Percentiles rank a stretch among this genome's conserved stretches.
Evolutionary conservation across 305 asterid genomes (phyloP).

Genomic region (Solanum aculeatissimum): DNA sequence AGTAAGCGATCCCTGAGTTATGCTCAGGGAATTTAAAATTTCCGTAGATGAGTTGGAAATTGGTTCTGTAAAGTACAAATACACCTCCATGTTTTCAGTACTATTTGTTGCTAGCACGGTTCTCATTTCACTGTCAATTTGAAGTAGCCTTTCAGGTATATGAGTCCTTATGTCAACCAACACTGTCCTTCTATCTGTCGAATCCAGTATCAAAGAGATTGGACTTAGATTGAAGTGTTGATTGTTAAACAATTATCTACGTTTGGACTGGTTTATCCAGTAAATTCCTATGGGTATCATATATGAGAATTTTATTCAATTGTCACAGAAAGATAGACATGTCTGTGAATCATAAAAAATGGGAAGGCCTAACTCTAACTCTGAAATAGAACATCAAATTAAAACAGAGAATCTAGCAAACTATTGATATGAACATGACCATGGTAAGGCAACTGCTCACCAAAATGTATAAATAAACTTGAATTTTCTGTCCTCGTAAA

Average conservation of each 20-base stretch:
- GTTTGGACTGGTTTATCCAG: background rate
- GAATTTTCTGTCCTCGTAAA: slow-evolving; percentile 20
- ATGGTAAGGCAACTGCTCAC: slow-evolving; percentile 27
- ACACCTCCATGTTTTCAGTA: slow-evolving; percentile 48
- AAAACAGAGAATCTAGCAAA: background rate
- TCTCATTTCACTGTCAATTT: slow-evolving; percentile 48
- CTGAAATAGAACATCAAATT: background rate
- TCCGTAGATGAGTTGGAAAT: slow-evolving; percentile 69
- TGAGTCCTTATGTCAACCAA: slow-evolving; percentile 62
- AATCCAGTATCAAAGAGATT: slow-evolving; percentile 13
- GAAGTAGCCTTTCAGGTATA: slow-evolving; percentile 65
- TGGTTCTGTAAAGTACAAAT: slow-evolving; percentile 72
- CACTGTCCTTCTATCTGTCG: slow-evolving; percentile 69
- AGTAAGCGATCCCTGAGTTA: slow-evolving; percentile 54
- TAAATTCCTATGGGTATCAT: background rate
- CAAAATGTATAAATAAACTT: slow-evolving; percentile 55
- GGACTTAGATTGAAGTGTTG: background rate
- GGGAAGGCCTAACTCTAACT: background rate
- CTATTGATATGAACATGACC: background rate
- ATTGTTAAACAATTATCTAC: background rate
- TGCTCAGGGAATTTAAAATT: slow-evolving; percentile 47
- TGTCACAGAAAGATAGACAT: background rate
- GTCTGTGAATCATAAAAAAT: background rate
- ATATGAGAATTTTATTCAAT: background rate
- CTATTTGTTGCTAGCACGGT: slow-evolving; percentile 70